phyloP scores from a whole-genome alignment of 129 eudicot species.

The Arctium minus region DNA sequence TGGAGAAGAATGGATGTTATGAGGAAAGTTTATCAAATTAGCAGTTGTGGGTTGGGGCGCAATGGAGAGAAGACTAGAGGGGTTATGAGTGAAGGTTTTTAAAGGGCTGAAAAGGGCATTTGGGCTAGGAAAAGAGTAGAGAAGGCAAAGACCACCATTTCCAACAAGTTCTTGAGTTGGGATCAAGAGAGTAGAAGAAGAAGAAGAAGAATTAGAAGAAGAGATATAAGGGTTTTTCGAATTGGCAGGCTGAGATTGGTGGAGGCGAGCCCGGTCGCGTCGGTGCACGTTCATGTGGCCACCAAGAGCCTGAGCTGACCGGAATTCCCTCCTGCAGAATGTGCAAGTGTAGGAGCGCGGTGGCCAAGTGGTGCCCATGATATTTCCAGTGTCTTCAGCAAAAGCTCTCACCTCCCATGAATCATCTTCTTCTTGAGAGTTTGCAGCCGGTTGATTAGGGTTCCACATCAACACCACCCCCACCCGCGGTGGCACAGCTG shows the following conservation, averaged over 20 bases:
- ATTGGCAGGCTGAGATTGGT: constrained; percentile 4
- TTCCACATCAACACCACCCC: constrained; percentile 7
- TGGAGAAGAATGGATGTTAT: constrained; percentile 3
- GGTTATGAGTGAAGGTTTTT: not conserved
- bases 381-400: constrained; percentile 16
- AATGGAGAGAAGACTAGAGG: constrained; percentile 1
- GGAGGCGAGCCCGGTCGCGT: constrained; percentile 19
- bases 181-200: constrained; percentile 5
- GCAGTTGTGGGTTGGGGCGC: not conserved
- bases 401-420: constrained; percentile 20
- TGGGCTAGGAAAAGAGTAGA: constrained; percentile 20
- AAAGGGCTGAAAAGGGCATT: constrained; percentile 13
- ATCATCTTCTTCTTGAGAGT: constrained; percentile 12
- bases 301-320: constrained; percentile 13
- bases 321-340: constrained; percentile 14
- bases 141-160: constrained; percentile 22
- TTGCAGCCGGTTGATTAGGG: not conserved
- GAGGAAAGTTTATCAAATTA: constrained; percentile 5
- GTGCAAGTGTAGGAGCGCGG: constrained; percentile 16
- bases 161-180: constrained; percentile 19
- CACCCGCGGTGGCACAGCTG: not conserved
- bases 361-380: constrained; percentile 23
- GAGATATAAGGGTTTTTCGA: not conserved
- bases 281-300: constrained; percentile 21
- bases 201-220: not conserved